phyloP scores from a whole-genome alignment of 2,329 filamentous ascomycete species.

The Colletotrichum sidae region DNA sequence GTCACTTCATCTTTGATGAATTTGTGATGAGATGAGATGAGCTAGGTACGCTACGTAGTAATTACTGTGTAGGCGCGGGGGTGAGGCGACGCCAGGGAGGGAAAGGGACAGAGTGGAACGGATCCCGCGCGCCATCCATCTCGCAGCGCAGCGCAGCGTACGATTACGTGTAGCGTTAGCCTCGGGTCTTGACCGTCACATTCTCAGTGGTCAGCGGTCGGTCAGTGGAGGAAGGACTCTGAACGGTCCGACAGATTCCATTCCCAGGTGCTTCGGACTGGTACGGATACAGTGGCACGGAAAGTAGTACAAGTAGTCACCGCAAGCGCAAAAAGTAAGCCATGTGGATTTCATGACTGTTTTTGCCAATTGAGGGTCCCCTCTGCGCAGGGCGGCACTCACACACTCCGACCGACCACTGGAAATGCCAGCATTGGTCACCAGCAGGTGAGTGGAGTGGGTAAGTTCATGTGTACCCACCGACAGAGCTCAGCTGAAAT shows the following conservation, averaged over 20 bases:
- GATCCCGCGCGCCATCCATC: slow-evolving; percentile 33
- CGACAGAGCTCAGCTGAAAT: too few relatives aligned
- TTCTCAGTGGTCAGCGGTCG: background rate
- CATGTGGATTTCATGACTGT: slow-evolving; percentile 13
- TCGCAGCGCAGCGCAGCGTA: background rate
- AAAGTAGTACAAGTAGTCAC: too few relatives aligned
- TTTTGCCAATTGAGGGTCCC: slow-evolving; percentile 3
- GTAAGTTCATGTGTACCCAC: too few relatives aligned
- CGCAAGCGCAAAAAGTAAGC: background rate
- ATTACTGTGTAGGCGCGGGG: background rate
- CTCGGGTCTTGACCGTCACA: slow-evolving; percentile 12
- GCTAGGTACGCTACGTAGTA: background rate
- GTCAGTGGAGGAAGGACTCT: too few relatives aligned
- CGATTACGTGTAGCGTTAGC: background rate
- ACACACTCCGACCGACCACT: slow-evolving; percentile 12
- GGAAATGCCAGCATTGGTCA: slow-evolving; percentile 20
- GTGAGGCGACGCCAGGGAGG: slow-evolving; percentile 1
- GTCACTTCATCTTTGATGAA: slow-evolving; percentile 19
- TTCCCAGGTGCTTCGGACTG: too few relatives aligned
- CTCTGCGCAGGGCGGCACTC: slow-evolving; percentile 6
- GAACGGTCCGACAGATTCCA: too few relatives aligned
- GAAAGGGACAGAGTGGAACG: background rate
- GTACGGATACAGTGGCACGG: too few relatives aligned
- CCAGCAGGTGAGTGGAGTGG: background rate
- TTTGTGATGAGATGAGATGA: slow-evolving; percentile 11